Conservation (phyloP, 768 basidiomycete genomes). For the Termitomyces sp. region DNA sequence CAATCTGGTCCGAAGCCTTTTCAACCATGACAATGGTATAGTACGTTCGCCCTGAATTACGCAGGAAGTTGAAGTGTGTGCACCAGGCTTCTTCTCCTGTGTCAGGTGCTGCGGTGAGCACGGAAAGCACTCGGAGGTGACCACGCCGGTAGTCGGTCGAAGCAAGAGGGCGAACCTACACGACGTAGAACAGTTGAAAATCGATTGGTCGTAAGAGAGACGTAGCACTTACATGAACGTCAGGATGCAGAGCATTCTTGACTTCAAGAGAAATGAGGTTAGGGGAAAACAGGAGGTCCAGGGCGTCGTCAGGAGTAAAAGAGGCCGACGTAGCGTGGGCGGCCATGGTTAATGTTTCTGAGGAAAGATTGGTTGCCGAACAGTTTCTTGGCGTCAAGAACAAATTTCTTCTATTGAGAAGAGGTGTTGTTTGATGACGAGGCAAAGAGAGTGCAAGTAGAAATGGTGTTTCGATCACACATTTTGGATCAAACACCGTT, state of each 20-base stretch:
- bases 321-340: conserved; percentile 6
- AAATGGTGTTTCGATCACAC: not conserved
- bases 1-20: conserved; percentile 68
- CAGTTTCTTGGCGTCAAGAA: not conserved
- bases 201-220: not conserved
- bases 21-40: conserved; percentile 82
- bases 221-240: conserved; percentile 29
- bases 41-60: conserved; percentile 58
- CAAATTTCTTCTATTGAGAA: not conserved
- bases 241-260: conserved; percentile 50
- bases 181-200: not conserved
- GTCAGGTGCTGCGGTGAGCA: conserved; percentile 70
- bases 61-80: conserved; percentile 60
- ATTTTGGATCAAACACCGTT: not conserved
- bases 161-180: conserved; percentile 84
- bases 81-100: conserved; percentile 64
- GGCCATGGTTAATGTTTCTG: conserved; percentile 5
- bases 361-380: not conserved
- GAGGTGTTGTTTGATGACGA: not conserved
- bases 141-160: conserved; percentile 80
- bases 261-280: conserved; percentile 67
- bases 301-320: conserved; percentile 56
- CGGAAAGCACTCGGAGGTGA: conserved; percentile 75
- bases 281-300: conserved; percentile 76
- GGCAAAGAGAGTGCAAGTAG: not conserved